A percentile compares a stretch with the other conserved stretches of the same genome.
These are phyloP conservation scores for Lanzia echinophila DNA, from an alignment of 2,329 filamentous ascomycete species.

Conservation along the genomic window DNA sequence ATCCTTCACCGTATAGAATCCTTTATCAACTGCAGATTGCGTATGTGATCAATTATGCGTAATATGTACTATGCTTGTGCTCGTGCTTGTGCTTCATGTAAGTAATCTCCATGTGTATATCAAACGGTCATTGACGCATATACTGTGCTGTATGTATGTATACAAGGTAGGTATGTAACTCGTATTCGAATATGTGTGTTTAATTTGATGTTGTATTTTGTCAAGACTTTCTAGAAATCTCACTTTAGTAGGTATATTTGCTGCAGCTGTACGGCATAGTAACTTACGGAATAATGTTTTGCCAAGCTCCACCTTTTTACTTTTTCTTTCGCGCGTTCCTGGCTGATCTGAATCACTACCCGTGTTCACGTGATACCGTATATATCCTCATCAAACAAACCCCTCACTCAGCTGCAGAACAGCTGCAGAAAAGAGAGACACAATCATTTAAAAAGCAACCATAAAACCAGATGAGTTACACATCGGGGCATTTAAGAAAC, in stretches of 20 bases:
- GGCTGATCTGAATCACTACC: not conserved
- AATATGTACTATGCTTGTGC: not conserved
- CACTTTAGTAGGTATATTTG: not conserved
- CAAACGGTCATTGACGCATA: not conserved
- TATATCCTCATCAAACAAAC: too few species aligned
- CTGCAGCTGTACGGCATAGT: not conserved
- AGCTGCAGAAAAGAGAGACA: too few species aligned
- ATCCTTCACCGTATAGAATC: not conserved
- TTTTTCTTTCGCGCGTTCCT: not conserved
- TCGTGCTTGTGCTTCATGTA: not conserved
- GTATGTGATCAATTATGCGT: not conserved
- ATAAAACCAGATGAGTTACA: too few species aligned
- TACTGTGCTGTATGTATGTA: not conserved
- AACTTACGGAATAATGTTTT: not conserved
- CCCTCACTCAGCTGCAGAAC: too few species aligned
- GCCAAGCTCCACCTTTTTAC: not conserved
- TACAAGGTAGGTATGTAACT: not conserved
- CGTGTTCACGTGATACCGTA: not conserved
- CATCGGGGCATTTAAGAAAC: too few species aligned
- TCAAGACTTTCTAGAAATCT: not conserved
- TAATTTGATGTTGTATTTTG: too few species aligned
- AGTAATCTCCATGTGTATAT: not conserved
- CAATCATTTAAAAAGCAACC: too few species aligned
- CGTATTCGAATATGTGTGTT: too few species aligned
- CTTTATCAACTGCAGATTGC: constrained; percentile 4